Evolutionary conservation across 495 filamentous ascomycete species (phyloP).

Genomic region (Cercophora sp.): DNA sequence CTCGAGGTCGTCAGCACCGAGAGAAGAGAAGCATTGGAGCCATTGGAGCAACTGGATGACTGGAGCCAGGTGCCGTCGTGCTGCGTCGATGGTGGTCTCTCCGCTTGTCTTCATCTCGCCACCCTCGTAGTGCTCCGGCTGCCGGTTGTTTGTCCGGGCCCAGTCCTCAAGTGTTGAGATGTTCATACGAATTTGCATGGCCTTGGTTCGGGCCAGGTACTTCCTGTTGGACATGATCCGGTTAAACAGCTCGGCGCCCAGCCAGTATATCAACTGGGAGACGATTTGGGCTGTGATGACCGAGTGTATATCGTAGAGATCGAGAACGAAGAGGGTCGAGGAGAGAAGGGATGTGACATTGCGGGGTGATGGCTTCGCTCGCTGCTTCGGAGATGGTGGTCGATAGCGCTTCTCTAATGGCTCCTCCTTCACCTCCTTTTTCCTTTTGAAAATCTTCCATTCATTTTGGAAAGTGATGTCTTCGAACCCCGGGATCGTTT

Average conservation of each 20-base stretch:
- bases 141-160: constrained; percentile 86
- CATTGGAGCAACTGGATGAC: constrained; percentile 95
- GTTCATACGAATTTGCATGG: constrained; percentile 99
- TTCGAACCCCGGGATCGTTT: constrained; percentile 96
- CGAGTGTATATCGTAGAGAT: constrained; percentile 97
- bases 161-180: constrained; percentile 93
- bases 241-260: constrained; percentile 95
- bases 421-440: constrained; percentile 79
- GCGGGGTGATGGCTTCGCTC: constrained; percentile 85
- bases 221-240: constrained; percentile 93
- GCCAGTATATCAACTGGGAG: constrained; percentile 93
- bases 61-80: constrained; percentile 78
- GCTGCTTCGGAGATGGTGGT: constrained; percentile 89
- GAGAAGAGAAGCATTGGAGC: constrained; percentile 94
- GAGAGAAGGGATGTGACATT: constrained; percentile 97
- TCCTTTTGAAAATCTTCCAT: constrained; percentile 92
- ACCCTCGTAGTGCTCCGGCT: constrained; percentile 93
- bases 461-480: constrained; percentile 96
- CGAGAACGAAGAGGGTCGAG: constrained; percentile 93
- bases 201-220: constrained; percentile 94
- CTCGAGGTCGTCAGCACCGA: constrained; percentile 82
- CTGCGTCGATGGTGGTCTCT: constrained; percentile 77
- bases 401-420: constrained; percentile 88
- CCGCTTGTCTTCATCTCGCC: constrained; percentile 83
- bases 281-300: constrained; percentile 91